phyloP scores from a whole-genome alignment of 495 filamentous ascomycete species.

The Neurospora sp. region DNA sequence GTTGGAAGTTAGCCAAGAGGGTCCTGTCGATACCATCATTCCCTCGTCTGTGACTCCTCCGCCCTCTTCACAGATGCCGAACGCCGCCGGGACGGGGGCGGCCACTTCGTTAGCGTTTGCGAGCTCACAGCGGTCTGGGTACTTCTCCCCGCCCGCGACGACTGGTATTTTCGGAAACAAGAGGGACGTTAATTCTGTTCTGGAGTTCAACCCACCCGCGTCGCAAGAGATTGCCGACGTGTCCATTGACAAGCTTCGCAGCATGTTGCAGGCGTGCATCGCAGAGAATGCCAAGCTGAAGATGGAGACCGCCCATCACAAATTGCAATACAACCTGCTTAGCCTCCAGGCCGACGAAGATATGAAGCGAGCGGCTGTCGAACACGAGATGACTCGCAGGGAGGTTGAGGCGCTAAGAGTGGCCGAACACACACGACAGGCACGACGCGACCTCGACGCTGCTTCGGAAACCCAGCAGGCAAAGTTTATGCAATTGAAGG shows the following conservation, averaged over 20 bases:
- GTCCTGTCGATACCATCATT: conserved; percentile 24
- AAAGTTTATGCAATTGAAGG: conserved; percentile 38
- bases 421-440: conserved; percentile 41
- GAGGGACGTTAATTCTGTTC: conserved; percentile 38
- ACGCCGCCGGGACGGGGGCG: conserved; percentile 18
- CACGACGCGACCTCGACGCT: conserved; percentile 31
- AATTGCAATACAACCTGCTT: conserved; percentile 81
- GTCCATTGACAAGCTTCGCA: conserved; percentile 46
- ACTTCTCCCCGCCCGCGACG: conserved; percentile 50
- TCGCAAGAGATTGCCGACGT: conserved; percentile 55
- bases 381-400: conserved; percentile 82
- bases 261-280: conserved; percentile 40
- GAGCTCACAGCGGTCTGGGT: conserved; percentile 30
- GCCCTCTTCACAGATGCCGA: conserved; percentile 57
- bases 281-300: conserved; percentile 54
- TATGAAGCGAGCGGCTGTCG: conserved; percentile 77
- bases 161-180: conserved; percentile 34
- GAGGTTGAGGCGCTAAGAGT: conserved; percentile 82
- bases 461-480: conserved; percentile 30
- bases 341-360: conserved; percentile 80
- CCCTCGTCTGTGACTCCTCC: conserved; percentile 58
- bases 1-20: conserved; percentile 32
- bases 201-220: conserved; percentile 47
- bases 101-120: conserved; percentile 32
- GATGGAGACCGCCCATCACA: conserved; percentile 81